These are phyloP conservation scores for Ascochyta lentis DNA, from an alignment of 2,329 filamentous ascomycete genomes.

Conservation along the genomic window DNA sequence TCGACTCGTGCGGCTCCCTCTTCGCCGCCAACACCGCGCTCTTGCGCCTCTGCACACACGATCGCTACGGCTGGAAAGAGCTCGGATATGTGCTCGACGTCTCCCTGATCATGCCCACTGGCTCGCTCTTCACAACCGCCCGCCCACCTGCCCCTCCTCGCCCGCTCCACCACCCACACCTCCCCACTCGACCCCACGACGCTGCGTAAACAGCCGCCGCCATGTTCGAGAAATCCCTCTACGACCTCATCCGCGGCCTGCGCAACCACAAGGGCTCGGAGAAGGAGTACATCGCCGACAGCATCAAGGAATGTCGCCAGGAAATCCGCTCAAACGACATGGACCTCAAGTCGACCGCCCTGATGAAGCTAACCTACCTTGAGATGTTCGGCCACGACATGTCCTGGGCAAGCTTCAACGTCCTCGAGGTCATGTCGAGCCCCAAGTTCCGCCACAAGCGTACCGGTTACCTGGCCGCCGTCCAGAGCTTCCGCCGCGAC, in stretches of 20 bases:
- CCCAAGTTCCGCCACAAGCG: constrained; percentile 94
- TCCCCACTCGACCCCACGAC: neutral
- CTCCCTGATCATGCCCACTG: constrained; percentile 44
- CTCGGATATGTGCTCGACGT: constrained; percentile 3
- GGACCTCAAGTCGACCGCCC: constrained; percentile 95
- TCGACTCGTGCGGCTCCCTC: neutral
- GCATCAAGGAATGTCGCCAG: constrained; percentile 90
- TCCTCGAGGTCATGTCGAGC: constrained; percentile 98
- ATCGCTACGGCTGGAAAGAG: neutral
- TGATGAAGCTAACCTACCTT: constrained; percentile 94
- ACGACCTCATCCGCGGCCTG: constrained; percentile 96
- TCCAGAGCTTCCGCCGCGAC: constrained; percentile 93
- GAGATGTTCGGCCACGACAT: constrained; percentile 99
- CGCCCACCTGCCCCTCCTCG: constrained; percentile 16
- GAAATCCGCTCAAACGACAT: constrained; percentile 95
- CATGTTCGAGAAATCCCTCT: constrained; percentile 99
- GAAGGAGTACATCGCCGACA: constrained; percentile 92
- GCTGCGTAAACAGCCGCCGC: constrained; percentile 16
- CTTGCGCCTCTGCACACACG: neutral
- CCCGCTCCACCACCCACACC: constrained; percentile 1
- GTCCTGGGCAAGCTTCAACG: constrained; percentile 99
- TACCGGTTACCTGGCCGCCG: constrained; percentile 91
- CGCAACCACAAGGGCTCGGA: constrained; percentile 95
- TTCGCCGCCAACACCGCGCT: constrained; percentile 8
- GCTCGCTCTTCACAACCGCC: constrained; percentile 29